Base-by-base conservation (phyloP, 495 filamentous ascomycete genomes). In the Aspergillus panamensis region DNA sequence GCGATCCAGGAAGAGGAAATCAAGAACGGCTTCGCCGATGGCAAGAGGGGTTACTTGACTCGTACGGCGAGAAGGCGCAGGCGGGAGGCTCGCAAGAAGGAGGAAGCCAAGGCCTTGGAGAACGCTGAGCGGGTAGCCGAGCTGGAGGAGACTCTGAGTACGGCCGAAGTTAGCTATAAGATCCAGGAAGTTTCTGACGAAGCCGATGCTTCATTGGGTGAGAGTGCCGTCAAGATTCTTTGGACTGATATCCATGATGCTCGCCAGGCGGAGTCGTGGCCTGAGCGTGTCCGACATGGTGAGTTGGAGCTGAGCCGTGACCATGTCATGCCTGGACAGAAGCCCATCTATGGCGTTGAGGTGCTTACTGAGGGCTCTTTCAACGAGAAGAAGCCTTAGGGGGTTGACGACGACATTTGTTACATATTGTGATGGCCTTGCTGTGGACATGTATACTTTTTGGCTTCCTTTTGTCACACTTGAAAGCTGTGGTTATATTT, bases 161-260 rank as follows among this genome's bases (percentile, higher is more conserved):
- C 59, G 45, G 58, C 62, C 53, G 30, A 58, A 3, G 68, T 73
- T 40, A 51, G 62, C 48, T 66, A 74, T 35, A 68, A 67, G 49
- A 61, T 67, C 61, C 58, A 69, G 51, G 70, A 71, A 65, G 68
- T 62, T 49, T 55, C 55, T 40, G 62, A 73, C 60, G 56, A 62
- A 10, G 62, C 59, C 55, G 59, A 61, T 29, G 64, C 60, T 51
- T 71, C 70, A 5, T 73, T 69, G 30, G 40, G 52, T 2, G 60
- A 63, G 1, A 64, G 72, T 14, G 59, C 68, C 8, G 76, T 87
- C 29, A 76, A 78, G 62, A 77, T 96, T 29, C 82, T 82, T 68
- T 96, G 92, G 92, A 76, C 72, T 7, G 78, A 92, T 71, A 60
- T 84, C 30, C 66, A 80, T 51, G 86, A 92, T 73, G 79, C 80